Conservation (phyloP, 2,329 filamentous ascomycete species). For the Pezicula rhizophila region DNA sequence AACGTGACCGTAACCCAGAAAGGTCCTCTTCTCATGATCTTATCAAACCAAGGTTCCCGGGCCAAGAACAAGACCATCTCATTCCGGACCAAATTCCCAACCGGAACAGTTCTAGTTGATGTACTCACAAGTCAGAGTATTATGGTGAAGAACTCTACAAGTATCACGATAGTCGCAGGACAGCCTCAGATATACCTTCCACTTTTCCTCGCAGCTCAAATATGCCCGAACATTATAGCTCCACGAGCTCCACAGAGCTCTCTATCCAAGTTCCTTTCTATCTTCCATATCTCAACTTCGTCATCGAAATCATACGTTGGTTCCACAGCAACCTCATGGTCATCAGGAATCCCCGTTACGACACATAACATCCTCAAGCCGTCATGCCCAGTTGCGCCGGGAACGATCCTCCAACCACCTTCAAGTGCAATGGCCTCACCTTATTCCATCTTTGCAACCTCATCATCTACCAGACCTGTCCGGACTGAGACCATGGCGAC, state of each 20-base stretch:
- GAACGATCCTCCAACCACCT: conserved; percentile 1
- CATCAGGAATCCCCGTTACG: background rate
- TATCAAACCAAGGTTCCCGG: conserved; percentile 10
- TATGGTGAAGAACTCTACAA: conserved; percentile 6
- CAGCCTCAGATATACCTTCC: conserved; percentile 10
- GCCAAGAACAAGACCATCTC: conserved; percentile 2
- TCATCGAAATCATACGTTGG: background rate
- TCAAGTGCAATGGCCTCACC: background rate
- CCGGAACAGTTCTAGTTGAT: conserved; percentile 10
- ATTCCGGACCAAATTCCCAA: conserved; percentile 5
- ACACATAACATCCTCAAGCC: background rate
- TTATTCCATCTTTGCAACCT: background rate
- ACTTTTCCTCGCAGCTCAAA: conserved; percentile 1
- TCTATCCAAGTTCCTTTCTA: background rate
- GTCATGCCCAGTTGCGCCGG: background rate
- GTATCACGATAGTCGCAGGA: conserved; percentile 3
- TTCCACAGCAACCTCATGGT: background rate
- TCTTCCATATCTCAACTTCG: background rate
- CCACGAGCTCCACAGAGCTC: conserved; percentile 1
- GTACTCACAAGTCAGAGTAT: conserved; percentile 10
- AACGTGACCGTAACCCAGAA: conserved; percentile 6
- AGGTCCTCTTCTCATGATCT: conserved; percentile 11
- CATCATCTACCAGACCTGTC: background rate
- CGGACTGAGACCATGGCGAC: background rate
- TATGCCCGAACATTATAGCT: conserved; percentile 5